Conservation (phyloP, 148 eudicot species). For the Rhododendron griersonianum region DNA sequence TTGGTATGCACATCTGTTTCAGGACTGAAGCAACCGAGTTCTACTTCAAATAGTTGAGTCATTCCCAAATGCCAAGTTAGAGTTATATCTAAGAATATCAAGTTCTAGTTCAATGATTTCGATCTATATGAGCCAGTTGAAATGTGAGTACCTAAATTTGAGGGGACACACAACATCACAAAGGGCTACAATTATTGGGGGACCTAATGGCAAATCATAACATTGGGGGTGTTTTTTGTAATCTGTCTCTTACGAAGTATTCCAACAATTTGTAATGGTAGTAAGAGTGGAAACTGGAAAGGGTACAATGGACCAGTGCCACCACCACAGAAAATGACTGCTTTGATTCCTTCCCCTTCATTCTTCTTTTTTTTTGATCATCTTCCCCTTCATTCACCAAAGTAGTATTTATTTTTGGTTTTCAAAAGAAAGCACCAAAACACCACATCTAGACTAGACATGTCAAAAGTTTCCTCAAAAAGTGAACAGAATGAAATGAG, state of each 20-base stretch:
- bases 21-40: too few species aligned
- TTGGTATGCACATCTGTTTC: too few species aligned
- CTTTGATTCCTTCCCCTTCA: not conserved
- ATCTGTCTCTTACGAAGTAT: not conserved
- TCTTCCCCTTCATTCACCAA: too few species aligned
- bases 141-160: not conserved
- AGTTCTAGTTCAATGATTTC: not conserved
- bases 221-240: not conserved
- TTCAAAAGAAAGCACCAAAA: too few species aligned
- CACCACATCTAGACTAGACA: not conserved
- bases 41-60: too few species aligned
- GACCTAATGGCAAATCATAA: not conserved
- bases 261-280: not conserved
- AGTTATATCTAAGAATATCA: not conserved
- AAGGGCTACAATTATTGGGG: not conserved
- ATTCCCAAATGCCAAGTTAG: not conserved
- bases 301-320: constrained; percentile 9
- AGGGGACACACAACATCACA: not conserved
- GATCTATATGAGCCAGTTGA: too few species aligned
- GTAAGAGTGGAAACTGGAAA: not conserved
- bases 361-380: too few species aligned
- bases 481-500: too few species aligned
- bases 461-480: not conserved
- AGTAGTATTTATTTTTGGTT: too few species aligned
- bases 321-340: not conserved